Evolutionary conservation across 2,329 filamentous ascomycete species (phyloP).

Genomic region (Xylaria sp.): DNA sequence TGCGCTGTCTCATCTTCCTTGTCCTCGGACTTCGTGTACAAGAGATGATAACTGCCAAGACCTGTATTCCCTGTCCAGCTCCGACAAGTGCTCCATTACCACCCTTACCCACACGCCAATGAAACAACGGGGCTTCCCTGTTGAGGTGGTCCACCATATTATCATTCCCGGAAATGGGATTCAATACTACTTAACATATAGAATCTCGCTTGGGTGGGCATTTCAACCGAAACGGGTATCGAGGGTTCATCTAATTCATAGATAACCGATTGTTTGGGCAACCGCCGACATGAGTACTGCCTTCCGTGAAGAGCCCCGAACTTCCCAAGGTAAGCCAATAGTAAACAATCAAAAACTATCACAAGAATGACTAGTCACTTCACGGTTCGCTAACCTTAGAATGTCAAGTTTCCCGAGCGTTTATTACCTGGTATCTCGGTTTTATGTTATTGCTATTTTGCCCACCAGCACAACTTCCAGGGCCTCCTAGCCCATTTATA

Average conservation of each 20-base stretch:
- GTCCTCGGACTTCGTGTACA: not conserved
- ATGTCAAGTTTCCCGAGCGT: not conserved
- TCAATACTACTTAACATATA: not conserved
- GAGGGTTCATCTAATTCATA: not conserved
- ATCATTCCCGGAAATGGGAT: slow-evolving; percentile 5
- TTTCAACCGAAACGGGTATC: not conserved
- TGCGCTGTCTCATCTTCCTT: slow-evolving; percentile 8
- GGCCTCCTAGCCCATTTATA: not conserved
- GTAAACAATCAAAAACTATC: not conserved
- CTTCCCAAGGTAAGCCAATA: not conserved
- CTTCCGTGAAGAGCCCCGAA: not conserved
- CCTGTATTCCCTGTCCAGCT: slow-evolving; percentile 8
- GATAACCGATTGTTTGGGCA: not conserved
- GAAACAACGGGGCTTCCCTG: slow-evolving; percentile 31
- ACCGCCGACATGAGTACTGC: not conserved
- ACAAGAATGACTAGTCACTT: not conserved
- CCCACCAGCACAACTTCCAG: not conserved
- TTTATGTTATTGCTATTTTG: not conserved
- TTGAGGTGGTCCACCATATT: not conserved
- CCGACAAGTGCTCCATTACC: slow-evolving; percentile 15
- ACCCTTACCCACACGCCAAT: slow-evolving; percentile 28
- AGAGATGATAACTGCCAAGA: slow-evolving; percentile 18
- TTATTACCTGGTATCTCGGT: not conserved
- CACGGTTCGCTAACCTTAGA: not conserved
- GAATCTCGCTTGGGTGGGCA: not conserved